Evolutionary conservation across 108 stramenopile genomes (phyloP), one percentile per base, ranked within the genome.

Genomic region (Cyclotella atomus): DNA sequence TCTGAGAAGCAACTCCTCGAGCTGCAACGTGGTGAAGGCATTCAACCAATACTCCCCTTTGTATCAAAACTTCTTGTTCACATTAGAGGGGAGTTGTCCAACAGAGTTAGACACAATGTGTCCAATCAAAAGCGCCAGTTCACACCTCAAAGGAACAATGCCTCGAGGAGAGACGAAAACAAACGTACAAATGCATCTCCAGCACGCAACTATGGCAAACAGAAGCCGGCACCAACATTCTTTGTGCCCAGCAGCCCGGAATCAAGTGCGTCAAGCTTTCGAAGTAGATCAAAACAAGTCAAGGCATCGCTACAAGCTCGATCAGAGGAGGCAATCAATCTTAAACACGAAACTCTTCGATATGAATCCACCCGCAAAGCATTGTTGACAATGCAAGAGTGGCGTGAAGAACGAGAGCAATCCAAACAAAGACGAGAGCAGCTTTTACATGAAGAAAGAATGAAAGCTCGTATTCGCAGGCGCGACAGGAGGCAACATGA

Each of bases 381-480:
- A 19, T 72, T 80, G 50, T 59, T 33, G 15, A 80, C 59, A 21
- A 73, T 80, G 71, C 71, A 73, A 19, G 66, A 61, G 17, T 68
- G 71, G 79, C 65, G 66, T 21, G 20, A 15, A 32, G 52, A 61
- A 49, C 44, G 79, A 20, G 79, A 80, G 36, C 66, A 68, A 36
- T 35, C 67, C 5, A 73, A 59, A 29, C 25, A 52, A 17, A 36
- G 25, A 59, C 73, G 79, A 44, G 35, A 73, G 36, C 44, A 64
- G 25, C 35, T 72, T 3, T 47, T 50, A 24, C 59, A 73, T 15
- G 67, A 68, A 36, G 79, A 80, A 43, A 57, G 50, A 52, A 45
- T 44, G 27, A 21, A 30, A 17, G 59, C 56, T 50, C 30, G 59
- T 20, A 43, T 68, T 17, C 49, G 66, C 20, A 21, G 59, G 33